Evolutionary conservation across 208 protist genomes (phyloP).

Genomic region (Trypanosoma caninum): DNA sequence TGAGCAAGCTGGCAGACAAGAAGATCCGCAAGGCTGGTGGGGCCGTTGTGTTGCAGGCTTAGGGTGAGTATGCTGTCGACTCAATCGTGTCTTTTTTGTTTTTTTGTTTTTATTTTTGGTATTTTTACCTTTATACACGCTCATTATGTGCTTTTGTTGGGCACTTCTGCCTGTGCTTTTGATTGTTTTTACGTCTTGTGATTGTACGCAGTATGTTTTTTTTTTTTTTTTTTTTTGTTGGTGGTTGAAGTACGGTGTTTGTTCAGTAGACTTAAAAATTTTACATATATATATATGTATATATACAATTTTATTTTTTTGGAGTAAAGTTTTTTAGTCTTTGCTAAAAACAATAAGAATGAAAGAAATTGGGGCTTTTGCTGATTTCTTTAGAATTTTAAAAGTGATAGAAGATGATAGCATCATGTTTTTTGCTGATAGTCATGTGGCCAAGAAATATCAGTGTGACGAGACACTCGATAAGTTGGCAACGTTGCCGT

Average conservation of each 20-base stretch:
- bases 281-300: too few relatives aligned
- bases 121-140: not conserved
- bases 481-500: constrained; percentile 17
- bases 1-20: constrained; percentile 98
- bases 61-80: constrained; percentile 27
- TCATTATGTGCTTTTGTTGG: constrained; percentile 14
- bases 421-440: constrained; percentile 7
- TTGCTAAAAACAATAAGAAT: constrained; percentile 7
- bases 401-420: constrained; percentile 17
- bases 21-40: constrained; percentile 99
- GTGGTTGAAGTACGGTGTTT: not conserved
- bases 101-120: constrained; percentile 15
- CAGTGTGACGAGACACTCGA: constrained; percentile 26
- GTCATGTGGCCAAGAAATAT: constrained; percentile 1
- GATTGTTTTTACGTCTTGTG: constrained; percentile 5
- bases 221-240: constrained; percentile 25
- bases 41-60: constrained; percentile 97
- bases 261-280: too few relatives aligned
- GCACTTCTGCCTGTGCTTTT: not conserved
- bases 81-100: constrained; percentile 5
- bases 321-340: not conserved
- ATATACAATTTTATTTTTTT: too few relatives aligned
- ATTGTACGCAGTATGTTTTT: constrained; percentile 25
- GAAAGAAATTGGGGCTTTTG: constrained; percentile 28
- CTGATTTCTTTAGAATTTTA: constrained; percentile 25